Percentiles rank a stretch among this genome's conserved stretches.
Conservation (phyloP, 352 stramenopile species). For the Phytophthora capsici region DNA sequence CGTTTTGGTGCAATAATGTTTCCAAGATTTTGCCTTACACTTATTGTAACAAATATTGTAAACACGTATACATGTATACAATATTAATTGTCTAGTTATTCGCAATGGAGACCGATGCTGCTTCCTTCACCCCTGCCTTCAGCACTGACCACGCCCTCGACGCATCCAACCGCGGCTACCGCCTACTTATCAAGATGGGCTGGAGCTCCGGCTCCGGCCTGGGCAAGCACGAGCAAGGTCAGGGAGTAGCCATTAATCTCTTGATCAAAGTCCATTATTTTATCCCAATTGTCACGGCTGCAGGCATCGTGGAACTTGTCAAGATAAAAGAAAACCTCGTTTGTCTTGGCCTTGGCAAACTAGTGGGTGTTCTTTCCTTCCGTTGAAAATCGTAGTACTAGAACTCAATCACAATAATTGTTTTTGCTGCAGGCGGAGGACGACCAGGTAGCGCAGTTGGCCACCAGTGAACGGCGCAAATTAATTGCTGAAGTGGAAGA, state of each 20-base stretch:
- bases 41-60: no score
- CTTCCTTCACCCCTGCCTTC: neutral
- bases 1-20: no score
- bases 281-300: neutral
- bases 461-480: slow-evolving; percentile 58
- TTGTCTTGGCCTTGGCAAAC: slow-evolving; percentile 66
- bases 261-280: neutral
- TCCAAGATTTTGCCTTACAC: no score
- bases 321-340: slow-evolving; percentile 70
- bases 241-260: no score
- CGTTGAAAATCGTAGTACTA: no score
- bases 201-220: slow-evolving; percentile 61
- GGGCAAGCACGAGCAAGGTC: slow-evolving; percentile 58
- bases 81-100: no score
- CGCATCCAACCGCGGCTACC: slow-evolving; percentile 61
- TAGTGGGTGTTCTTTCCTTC: slow-evolving; percentile 19
- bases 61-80: no score
- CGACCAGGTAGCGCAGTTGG: slow-evolving; percentile 55
- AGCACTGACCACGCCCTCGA: slow-evolving; percentile 36
- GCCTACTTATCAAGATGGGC: slow-evolving; percentile 67
- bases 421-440: slow-evolving; percentile 53
- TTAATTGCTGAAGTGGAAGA: slow-evolving; percentile 57
- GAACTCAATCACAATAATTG: slow-evolving; percentile 1
- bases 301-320: slow-evolving; percentile 66
- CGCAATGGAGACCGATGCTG: neutral